These are phyloP conservation scores for Magnaporthiopsis poae DNA, from an alignment of 2,329 filamentous ascomycete species.

Conservation along the genomic window DNA sequence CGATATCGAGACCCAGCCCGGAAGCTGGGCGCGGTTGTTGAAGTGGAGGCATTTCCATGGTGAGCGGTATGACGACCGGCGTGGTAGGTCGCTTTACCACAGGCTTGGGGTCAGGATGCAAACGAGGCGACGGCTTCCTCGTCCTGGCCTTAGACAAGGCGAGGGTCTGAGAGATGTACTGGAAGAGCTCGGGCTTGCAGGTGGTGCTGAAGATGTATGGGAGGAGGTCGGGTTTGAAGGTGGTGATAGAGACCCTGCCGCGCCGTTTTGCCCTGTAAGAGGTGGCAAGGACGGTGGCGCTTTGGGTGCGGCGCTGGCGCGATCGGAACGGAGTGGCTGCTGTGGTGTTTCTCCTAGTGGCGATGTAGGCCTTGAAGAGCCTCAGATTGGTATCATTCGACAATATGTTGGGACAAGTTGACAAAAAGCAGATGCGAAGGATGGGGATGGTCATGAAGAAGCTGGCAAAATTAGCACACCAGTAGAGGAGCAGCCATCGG, in stretches of 20 bases:
- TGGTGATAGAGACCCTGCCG: slow-evolving; percentile 15
- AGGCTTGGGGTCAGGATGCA: not conserved
- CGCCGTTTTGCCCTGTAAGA: slow-evolving; percentile 15
- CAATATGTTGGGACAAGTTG: slow-evolving; percentile 35
- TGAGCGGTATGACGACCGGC: not conserved
- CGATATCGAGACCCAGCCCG: not conserved
- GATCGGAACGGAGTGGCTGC: slow-evolving; percentile 18
- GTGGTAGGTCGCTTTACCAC: not conserved
- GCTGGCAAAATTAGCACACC: slow-evolving; percentile 8
- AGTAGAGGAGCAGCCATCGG: slow-evolving; percentile 7
- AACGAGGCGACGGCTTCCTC: slow-evolving; percentile 1
- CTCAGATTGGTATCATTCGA: slow-evolving; percentile 34
- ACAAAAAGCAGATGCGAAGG: slow-evolving; percentile 36
- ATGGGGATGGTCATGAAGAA: slow-evolving; percentile 38
- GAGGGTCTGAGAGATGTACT: slow-evolving; percentile 16
- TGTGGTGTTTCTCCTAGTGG: slow-evolving; percentile 31
- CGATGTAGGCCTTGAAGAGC: slow-evolving; percentile 32
- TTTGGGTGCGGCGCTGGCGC: slow-evolving; percentile 25
- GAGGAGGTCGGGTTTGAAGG: slow-evolving; percentile 14
- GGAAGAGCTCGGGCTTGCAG: slow-evolving; percentile 14
- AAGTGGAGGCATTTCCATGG: not conserved
- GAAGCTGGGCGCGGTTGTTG: not conserved
- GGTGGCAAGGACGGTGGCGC: slow-evolving; percentile 24
- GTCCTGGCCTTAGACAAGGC: slow-evolving; percentile 5
- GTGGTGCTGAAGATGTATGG: slow-evolving; percentile 14